Percentiles rank a stretch among this genome's conserved stretches.
Evolutionary conservation across 106 monocot genomes (phyloP).

Genomic region (Posidonia australis): DNA sequence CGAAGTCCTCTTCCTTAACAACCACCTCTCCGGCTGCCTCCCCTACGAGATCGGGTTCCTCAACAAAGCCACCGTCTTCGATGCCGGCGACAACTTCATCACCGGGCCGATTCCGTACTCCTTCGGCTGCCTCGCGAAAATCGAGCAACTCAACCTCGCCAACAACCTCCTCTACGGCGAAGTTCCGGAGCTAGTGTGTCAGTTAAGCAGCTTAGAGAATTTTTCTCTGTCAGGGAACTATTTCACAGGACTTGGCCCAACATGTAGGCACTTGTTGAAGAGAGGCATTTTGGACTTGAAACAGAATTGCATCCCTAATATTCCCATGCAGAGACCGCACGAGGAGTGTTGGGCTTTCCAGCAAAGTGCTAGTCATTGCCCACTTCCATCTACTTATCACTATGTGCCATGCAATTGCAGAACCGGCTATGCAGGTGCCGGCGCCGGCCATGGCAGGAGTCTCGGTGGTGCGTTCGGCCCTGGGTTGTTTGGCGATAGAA

Average conservation of each 20-base stretch:
- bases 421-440: too few species aligned
- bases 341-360: slow-evolving; percentile 14
- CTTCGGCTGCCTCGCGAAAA: slow-evolving; percentile 31
- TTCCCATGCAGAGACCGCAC: slow-evolving; percentile 15
- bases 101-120: slow-evolving; percentile 45
- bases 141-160: slow-evolving; percentile 57
- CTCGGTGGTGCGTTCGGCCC: too few species aligned
- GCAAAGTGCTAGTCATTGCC: slow-evolving; percentile 13
- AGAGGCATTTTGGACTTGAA: slow-evolving; percentile 19
- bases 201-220: slow-evolving; percentile 12
- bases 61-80: slow-evolving; percentile 29
- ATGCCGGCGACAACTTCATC: slow-evolving; percentile 32
- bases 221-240: slow-evolving; percentile 27
- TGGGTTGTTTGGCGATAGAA: too few species aligned
- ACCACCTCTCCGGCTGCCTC: slow-evolving; percentile 19
- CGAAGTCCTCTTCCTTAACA: slow-evolving; percentile 20
- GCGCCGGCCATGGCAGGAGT: too few species aligned
- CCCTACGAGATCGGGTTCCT: slow-evolving; percentile 18
- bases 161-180: slow-evolving; percentile 36
- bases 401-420: too few species aligned
- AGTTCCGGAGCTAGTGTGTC: slow-evolving; percentile 41
- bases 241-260: slow-evolving; percentile 20
- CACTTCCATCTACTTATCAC: background rate
- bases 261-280: slow-evolving; percentile 11
- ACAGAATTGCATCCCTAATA: slow-evolving; percentile 18